phyloP scores from a whole-genome alignment of 2,329 filamentous ascomycete genomes.

The Neopestalotiopsis clavispora region DNA sequence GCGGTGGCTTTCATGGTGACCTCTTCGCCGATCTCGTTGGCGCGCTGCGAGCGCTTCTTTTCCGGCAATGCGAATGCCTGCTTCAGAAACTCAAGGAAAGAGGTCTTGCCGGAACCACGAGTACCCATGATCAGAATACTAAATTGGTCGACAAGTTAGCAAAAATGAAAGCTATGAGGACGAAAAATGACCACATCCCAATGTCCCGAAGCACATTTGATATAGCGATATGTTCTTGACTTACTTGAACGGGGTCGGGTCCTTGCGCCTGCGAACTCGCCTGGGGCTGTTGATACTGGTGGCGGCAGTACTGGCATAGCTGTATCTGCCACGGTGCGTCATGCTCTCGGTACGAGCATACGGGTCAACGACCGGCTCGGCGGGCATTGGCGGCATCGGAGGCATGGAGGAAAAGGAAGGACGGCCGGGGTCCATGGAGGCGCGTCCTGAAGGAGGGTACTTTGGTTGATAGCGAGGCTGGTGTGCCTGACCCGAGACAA shows the following conservation, averaged over 20 bases:
- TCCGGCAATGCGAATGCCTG: constrained; percentile 82
- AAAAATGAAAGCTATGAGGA: neutral
- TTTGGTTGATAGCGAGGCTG: constrained; percentile 38
- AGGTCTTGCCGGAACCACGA: constrained; percentile 89
- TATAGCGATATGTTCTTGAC: constrained; percentile 40
- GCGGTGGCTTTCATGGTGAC: constrained; percentile 57
- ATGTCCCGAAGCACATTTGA: too few relatives aligned
- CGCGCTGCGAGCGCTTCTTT: constrained; percentile 70
- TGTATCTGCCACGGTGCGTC: constrained; percentile 94
- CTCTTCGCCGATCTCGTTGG: constrained; percentile 58
- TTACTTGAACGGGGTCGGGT: constrained; percentile 98
- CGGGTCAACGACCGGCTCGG: constrained; percentile 70
- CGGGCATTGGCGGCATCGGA: constrained; percentile 67
- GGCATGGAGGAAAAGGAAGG: constrained; percentile 52
- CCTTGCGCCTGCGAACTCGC: constrained; percentile 90
- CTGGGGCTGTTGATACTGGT: constrained; percentile 93
- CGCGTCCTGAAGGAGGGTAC: constrained; percentile 43
- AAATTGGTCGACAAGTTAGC: constrained; percentile 24
- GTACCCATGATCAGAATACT: constrained; percentile 92
- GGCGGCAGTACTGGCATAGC: constrained; percentile 90
- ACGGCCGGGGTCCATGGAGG: constrained; percentile 58
- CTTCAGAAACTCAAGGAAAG: constrained; percentile 94
- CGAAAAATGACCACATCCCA: neutral
- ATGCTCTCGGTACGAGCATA: constrained; percentile 91
- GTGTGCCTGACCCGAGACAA: constrained; percentile 36